Evolutionary conservation across 108 stramenopile species (phyloP).

Genomic region (Cyclostephanos invisitatus): DNA sequence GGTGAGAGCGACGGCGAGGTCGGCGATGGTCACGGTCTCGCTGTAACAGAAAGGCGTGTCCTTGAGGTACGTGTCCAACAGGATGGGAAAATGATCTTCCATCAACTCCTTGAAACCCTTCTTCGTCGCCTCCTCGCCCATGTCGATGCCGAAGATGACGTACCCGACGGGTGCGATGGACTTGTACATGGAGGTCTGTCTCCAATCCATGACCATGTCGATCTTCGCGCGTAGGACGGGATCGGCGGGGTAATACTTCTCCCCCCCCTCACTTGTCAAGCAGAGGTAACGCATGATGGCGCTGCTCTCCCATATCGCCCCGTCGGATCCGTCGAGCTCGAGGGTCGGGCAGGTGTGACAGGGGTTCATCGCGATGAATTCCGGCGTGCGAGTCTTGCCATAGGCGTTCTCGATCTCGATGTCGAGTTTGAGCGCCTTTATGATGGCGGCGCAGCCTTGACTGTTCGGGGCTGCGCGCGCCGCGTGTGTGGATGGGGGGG

Average conservation of each 20-base stretch:
- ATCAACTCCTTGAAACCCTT: constrained; percentile 19
- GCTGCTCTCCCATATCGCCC: constrained; percentile 37
- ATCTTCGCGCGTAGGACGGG: constrained; percentile 25
- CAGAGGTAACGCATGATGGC: constrained; percentile 47
- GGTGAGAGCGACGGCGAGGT: constrained; percentile 33
- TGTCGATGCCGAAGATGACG: constrained; percentile 19
- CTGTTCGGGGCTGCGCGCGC: constrained; percentile 37
- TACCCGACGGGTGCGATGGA: constrained; percentile 28
- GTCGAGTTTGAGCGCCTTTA: constrained; percentile 30
- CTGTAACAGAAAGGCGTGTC: constrained; percentile 30
- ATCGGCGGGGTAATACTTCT: constrained; percentile 37
- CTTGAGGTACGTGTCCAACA: constrained; percentile 36
- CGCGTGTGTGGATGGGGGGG: background rate
- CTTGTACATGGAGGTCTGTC: constrained; percentile 26
- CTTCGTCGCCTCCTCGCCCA: constrained; percentile 19
- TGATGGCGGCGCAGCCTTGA: constrained; percentile 25
- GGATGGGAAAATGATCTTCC: constrained; percentile 19
- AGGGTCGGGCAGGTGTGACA: constrained; percentile 37
- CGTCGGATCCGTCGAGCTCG: constrained; percentile 30
- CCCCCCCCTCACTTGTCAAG: constrained; percentile 21
- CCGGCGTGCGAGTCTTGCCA: constrained; percentile 48
- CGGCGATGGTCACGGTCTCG: constrained; percentile 52
- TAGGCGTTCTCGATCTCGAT: constrained; percentile 31
- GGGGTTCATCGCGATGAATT: constrained; percentile 48
- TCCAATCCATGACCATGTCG: constrained; percentile 48